Evolutionary conservation across 2,329 filamentous ascomycete genomes (phyloP).

Genomic region (Dactylellina drechsleri): DNA sequence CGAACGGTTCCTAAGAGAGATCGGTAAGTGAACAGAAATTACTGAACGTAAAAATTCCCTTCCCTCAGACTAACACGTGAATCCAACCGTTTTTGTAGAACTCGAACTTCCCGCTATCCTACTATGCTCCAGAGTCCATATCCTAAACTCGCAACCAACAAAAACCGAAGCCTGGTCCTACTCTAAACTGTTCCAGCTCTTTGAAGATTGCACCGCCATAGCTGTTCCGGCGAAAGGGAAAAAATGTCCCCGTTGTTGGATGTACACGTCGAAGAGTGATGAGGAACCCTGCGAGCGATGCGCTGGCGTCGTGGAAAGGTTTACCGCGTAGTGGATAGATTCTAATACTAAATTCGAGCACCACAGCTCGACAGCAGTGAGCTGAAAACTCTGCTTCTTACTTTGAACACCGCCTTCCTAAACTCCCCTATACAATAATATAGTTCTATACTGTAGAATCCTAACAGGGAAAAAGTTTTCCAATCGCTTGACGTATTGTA

Average conservation of each 20-base stretch:
- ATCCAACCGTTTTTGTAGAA: conserved; percentile 55
- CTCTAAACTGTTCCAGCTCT: conserved; percentile 59
- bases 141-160: conserved; percentile 30
- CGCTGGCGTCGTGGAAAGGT: conserved; percentile 69
- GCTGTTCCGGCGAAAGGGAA: conserved; percentile 65
- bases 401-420: background rate
- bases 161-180: conserved; percentile 63
- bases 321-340: conserved; percentile 17
- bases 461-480: background rate
- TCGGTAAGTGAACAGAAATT: conserved; percentile 61
- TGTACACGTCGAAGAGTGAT: conserved; percentile 76
- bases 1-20: conserved; percentile 61
- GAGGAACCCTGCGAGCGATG: conserved; percentile 78
- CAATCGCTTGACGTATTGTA: background rate
- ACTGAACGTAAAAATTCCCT: conserved; percentile 45
- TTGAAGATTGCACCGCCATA: conserved; percentile 56
- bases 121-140: conserved; percentile 60
- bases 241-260: conserved; percentile 92
- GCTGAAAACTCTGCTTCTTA: conserved; percentile 11
- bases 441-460: background rate
- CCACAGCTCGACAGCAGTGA: too few relatives aligned
- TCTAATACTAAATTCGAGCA: background rate
- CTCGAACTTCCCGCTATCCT: conserved; percentile 56
- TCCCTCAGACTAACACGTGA: conserved; percentile 56
- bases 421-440: background rate